Evolutionary conservation across 1,139 yeast genomes (phyloP), one percentile per base, ranked within the genome.

Genomic region (Magnusiomyces fungicola): DNA sequence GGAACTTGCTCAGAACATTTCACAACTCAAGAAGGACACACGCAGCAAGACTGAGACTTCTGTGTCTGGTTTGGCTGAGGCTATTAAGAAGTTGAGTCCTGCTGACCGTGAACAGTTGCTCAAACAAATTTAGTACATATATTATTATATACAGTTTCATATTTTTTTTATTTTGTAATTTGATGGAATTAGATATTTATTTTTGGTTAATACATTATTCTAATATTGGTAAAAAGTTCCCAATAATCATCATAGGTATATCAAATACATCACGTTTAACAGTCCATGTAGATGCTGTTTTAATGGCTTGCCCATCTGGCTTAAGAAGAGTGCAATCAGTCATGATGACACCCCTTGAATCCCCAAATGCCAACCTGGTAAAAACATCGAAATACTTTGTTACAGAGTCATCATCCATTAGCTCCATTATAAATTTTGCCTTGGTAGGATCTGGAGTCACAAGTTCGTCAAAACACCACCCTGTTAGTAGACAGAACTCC

Each of bases 171-270:
- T 4, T 14, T 24, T n/a, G 7, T 16, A n/a, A 38, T 5, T 12
- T 25, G 25, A 3, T 4, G 7, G 18, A 5, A 25, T 7, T 25
- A 40, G 6, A 33, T 12, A 10, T 16, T 9, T n/a, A 37, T n/a
- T 16, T 9, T 18, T 5, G 19, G 6, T 27, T 27, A 21, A 38
- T 21, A 22, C 3, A 23, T 38, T 38, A 49, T 32, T 50, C 50
- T 39, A 50, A 43, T 18, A 50, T 50, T 24, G 53, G 53, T 27
- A 50, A 39, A 40, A 50, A 50, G 45, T 88, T 89, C 18, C 96
- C 97, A 45, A 90, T 80, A 44, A 90, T 85, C 96, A 90, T 89
- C 90, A 89, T 84, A n/a, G 97, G 96, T 49, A 88, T 81, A 65
- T 87, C 95, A 67, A 87, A 88, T 43, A 84, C 80, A 66, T 88